These are phyloP conservation scores for Corymbia maculata DNA, from an alignment of 345 rosid species.

Conservation along the genomic window DNA sequence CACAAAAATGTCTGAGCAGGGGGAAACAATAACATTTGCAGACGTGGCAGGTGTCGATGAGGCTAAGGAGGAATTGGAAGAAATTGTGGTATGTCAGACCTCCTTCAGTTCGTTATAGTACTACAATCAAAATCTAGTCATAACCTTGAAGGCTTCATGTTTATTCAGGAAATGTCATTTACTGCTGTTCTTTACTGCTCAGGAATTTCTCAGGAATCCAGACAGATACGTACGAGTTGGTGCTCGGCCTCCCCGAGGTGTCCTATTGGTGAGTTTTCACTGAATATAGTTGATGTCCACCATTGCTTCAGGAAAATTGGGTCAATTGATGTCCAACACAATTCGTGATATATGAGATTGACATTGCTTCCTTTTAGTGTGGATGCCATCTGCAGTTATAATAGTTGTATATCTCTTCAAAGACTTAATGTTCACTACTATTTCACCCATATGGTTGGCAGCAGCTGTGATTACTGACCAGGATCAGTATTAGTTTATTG, in stretches of 20 bases:
- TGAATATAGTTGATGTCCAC: background rate
- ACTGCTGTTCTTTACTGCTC: slow-evolving; percentile 11
- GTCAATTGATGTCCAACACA: background rate
- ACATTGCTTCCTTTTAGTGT: background rate
- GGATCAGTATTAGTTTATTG: background rate
- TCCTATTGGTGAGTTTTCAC: slow-evolving; percentile 67
- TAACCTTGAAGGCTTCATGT: background rate
- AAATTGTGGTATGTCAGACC: slow-evolving; percentile 67
- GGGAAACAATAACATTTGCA: slow-evolving; percentile 78
- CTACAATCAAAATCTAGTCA: background rate
- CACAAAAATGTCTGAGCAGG: slow-evolving; percentile 57
- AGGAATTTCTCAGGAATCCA: slow-evolving; percentile 96
- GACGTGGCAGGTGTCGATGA: slow-evolving; percentile 98
- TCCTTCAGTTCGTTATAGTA: background rate
- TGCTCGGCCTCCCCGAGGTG: slow-evolving; percentile 98
- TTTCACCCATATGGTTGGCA: background rate
- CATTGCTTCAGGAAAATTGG: background rate
- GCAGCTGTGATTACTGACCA: background rate
- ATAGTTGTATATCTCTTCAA: background rate
- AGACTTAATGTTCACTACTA: background rate
- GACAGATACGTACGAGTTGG: slow-evolving; percentile 75
- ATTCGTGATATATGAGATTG: background rate
- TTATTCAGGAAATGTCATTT: slow-evolving; percentile 8
- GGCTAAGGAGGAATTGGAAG: slow-evolving; percentile 98
- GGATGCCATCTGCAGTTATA: background rate